Base-by-base conservation (phyloP, 1,284 basidiomycete genomes). In the Violaceomyces palustris region DNA sequence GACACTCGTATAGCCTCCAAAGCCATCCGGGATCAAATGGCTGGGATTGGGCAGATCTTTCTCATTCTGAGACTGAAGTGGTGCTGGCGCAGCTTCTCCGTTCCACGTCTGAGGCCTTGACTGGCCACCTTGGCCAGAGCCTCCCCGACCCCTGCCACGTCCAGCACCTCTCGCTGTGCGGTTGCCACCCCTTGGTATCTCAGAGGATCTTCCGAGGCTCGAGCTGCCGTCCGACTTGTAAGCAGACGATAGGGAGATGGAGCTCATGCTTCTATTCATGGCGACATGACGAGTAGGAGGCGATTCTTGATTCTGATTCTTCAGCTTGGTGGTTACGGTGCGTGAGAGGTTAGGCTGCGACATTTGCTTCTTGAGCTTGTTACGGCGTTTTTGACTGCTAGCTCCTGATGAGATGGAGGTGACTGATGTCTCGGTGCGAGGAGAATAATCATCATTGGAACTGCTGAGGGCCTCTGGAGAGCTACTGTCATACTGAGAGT, bases 11-110 rank as follows among this genome's bases (percentile, higher is more conserved):
- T 59, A 57, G n/a, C 61, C 61, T 12, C 64, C 64, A 19, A 66
- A 66, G 17, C 64, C 64, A 26, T 66, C 64, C 0, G 64, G 54
- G 4, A 64, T 29, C 42, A 62, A 18, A 17, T 45, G 25, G 40
- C 11, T 29, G 38, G 19, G 23, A 19, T 23, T 7, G 38, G 33
- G 15, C 21, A 30, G 8, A 15, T 18, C 33, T n/a, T n/a, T n/a
- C n/a, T n/a, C n/a, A n/a, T n/a, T n/a, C n/a, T n/a, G n/a, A n/a
- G n/a, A n/a, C n/a, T n/a, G n/a, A n/a, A n/a, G n/a, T n/a, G n/a
- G n/a, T n/a, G n/a, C n/a, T n/a, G n/a, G n/a, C n/a, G n/a, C n/a
- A n/a, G n/a, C n/a, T n/a, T n/a, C n/a, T n/a, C n/a, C n/a, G n/a
- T n/a, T n/a, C n/a, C n/a, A n/a, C n/a, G n/a, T n/a, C n/a, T 35